Base-by-base conservation (phyloP, 805 yeast genomes). In the Candida rishiriensis region DNA sequence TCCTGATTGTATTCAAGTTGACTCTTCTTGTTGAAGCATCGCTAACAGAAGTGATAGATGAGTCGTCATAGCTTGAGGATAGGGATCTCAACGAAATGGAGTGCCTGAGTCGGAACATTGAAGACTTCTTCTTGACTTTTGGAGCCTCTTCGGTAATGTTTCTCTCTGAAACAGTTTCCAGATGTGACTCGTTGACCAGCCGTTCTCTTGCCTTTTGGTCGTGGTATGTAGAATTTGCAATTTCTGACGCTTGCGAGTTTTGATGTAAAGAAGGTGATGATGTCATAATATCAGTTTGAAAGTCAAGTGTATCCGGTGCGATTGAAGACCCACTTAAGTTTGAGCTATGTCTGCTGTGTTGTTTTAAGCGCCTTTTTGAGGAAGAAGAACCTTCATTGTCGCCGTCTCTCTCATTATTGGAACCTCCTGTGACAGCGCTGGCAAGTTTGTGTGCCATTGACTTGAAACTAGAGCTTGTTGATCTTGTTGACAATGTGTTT, bases 11-110 rank as follows among this genome's bases (percentile, higher is more conserved):
- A 21, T 43, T 45, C 36, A 50, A 39, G 21, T 35, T 49, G 10
- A 41, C 30, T 16, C 38, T 42, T 34, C 52, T 34, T 11, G 51
- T 35, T 15, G 48, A 30, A 3, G 46, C 34, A 15, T 39, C 35
- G 34, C 41, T 42, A 5, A 54, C 44, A 10, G 34, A n/a, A 10
- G 38, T 9, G 13, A 32, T 31, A 8, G 43, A 41, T 12, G 59
- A 49, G 14, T 47, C 47, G 29, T 36, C 42, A 41, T 54, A 54
- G 29, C 42, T 45, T 29, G 33, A 41, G 10, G 59, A 41, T 13
- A 57, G 50, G 17, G 64, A 60, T 41, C 64, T 49, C 32, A 63
- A 50, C 5, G 66, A 61, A 6, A 62, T 56, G 2, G 66, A 61
- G 45, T 63, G 64, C 43, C 55, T 53, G 14, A 61, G 51, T 28